These are phyloP conservation scores for Sugiyamaella japonica DNA, from an alignment of 1,139 yeast genomes.

Conservation along the genomic window DNA sequence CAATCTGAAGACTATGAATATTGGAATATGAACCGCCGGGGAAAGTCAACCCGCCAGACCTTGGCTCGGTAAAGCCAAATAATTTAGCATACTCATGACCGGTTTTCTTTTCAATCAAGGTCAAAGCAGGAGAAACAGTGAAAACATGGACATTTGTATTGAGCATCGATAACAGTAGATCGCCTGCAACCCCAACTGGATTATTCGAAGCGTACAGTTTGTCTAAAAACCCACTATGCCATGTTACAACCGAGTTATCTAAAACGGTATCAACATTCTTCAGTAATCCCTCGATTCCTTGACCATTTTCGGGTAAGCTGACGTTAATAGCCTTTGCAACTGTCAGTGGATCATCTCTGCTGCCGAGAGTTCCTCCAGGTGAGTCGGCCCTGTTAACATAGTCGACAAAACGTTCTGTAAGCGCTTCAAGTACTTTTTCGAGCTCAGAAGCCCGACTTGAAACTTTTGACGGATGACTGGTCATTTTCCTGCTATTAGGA, in stretches of 20 bases:
- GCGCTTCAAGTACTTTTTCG: conserved; percentile 45
- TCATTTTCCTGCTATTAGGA: not conserved
- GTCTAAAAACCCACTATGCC: conserved; percentile 86
- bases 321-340: conserved; percentile 36
- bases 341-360: conserved; percentile 41
- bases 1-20: conserved; percentile 76
- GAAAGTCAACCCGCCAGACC: conserved; percentile 81
- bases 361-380: conserved; percentile 40
- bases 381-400: conserved; percentile 44
- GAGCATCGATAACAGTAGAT: conserved; percentile 63
- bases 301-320: conserved; percentile 41
- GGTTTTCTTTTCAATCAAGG: conserved; percentile 70
- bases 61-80: conserved; percentile 56
- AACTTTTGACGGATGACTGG: not conserved
- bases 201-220: conserved; percentile 82
- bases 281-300: conserved; percentile 47
- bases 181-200: conserved; percentile 79
- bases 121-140: conserved; percentile 80
- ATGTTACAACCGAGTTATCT: conserved; percentile 72
- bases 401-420: conserved; percentile 41
- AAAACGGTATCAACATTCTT: conserved; percentile 58
- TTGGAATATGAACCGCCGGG: conserved; percentile 91
- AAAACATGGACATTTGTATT: conserved; percentile 87
- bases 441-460: conserved; percentile 46
- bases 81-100: conserved; percentile 66